Percentiles rank a stretch among this genome's conserved stretches.
phyloP scores from a whole-genome alignment of 2,329 filamentous ascomycete genomes.

The Nothophaeocryptopus gaeumannii region DNA sequence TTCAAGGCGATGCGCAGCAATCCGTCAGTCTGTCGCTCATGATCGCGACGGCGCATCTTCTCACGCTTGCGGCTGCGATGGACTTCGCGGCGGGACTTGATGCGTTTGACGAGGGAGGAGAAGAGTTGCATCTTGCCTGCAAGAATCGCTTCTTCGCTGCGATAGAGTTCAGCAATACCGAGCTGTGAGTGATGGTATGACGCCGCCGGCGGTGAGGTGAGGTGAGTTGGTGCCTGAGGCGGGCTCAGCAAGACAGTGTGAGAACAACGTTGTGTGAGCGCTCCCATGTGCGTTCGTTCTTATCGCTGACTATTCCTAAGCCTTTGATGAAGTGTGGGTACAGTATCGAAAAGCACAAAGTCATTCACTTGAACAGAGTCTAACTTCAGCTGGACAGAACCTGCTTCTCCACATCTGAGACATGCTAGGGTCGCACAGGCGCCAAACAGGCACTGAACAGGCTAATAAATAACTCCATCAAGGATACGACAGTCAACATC shows the following conservation, averaged over 20 bases:
- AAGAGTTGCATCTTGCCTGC: background rate
- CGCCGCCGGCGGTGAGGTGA: background rate
- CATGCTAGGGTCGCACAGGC: background rate
- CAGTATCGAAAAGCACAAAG: background rate
- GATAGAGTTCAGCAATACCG: background rate
- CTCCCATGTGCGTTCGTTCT: too few relatives aligned
- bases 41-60: constrained; percentile 8
- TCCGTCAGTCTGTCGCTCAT: constrained; percentile 6
- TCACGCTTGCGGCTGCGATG: background rate
- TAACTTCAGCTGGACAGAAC: constrained; percentile 1
- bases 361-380: constrained; percentile 1
- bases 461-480: too few relatives aligned
- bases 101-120: constrained; percentile 6
- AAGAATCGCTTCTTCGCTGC: too few relatives aligned
- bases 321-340: too few relatives aligned
- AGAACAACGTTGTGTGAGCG: background rate
- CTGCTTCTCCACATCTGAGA: constrained; percentile 5
- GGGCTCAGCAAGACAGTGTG: background rate
- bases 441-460: too few relatives aligned
- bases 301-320: background rate
- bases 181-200: background rate
- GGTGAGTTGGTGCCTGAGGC: background rate
- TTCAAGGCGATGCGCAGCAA: constrained; percentile 14
- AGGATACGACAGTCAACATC: too few relatives aligned
- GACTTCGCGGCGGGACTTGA: constrained; percentile 1